These are phyloP conservation scores for Diaporthe sp. DNA, from an alignment of 2,329 filamentous ascomycete species.

Conservation along the genomic window DNA sequence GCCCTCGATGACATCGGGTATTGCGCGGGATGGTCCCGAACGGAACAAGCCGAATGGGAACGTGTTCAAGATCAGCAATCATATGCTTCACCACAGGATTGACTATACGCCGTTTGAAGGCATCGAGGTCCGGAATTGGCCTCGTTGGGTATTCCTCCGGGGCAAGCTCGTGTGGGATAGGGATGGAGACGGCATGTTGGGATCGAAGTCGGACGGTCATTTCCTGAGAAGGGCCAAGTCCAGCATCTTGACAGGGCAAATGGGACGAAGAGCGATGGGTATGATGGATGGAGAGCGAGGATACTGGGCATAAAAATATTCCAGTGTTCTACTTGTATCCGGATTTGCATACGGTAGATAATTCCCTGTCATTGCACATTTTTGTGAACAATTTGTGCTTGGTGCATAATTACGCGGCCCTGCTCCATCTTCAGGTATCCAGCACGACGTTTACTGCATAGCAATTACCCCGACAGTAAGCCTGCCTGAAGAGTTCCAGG, in stretches of 20 bases:
- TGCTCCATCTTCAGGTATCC: background rate
- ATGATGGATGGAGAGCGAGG: slow-evolving; percentile 39
- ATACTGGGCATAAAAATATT: slow-evolving; percentile 33
- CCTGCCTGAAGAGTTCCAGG: background rate
- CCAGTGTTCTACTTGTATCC: background rate
- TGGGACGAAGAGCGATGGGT: slow-evolving; percentile 34
- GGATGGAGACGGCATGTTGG: slow-evolving; percentile 64
- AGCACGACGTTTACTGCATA: background rate
- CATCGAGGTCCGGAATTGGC: slow-evolving; percentile 69
- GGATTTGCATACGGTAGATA: background rate
- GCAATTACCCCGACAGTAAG: background rate
- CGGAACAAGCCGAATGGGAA: slow-evolving; percentile 41
- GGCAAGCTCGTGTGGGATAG: slow-evolving; percentile 71
- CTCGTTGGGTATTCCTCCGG: slow-evolving; percentile 70
- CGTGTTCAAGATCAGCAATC: slow-evolving; percentile 59
- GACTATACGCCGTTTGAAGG: slow-evolving; percentile 76
- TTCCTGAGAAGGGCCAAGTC: slow-evolving; percentile 53
- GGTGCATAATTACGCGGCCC: background rate
- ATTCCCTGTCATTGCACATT: background rate
- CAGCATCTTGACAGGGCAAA: slow-evolving; percentile 39
- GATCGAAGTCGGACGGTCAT: slow-evolving; percentile 61
- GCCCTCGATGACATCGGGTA: too few relatives aligned
- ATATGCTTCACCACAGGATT: slow-evolving; percentile 70
- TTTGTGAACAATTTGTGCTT: background rate
- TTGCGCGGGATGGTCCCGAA: background rate